Conservation (phyloP, 768 basidiomycete species). For the Hortiboletus flavorubellus region DNA sequence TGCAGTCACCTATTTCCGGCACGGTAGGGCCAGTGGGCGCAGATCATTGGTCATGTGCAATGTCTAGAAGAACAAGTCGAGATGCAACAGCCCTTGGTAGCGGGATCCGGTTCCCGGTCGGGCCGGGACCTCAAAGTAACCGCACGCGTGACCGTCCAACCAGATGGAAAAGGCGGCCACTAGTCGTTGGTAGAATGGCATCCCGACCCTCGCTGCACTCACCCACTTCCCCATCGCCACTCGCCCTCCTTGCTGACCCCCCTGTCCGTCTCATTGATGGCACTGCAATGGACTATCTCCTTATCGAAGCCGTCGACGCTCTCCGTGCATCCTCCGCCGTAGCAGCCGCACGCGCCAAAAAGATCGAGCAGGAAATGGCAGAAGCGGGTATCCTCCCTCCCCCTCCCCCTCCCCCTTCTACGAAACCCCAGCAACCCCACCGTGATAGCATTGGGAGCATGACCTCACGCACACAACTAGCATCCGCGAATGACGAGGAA, state of each 20-base stretch:
- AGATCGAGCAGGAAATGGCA: constrained; percentile 73
- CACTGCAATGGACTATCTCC: constrained; percentile 78
- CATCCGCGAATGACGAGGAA: constrained; percentile 51
- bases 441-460: constrained; percentile 38
- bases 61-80: too few relatives aligned
- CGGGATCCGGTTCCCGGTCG: too few relatives aligned
- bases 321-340: constrained; percentile 72
- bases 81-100: too few relatives aligned
- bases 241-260: constrained; percentile 61
- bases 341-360: constrained; percentile 60
- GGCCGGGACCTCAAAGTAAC: too few relatives aligned
- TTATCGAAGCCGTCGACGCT: constrained; percentile 76
- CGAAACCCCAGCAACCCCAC: constrained; percentile 30
- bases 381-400: constrained; percentile 69
- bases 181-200: neutral
- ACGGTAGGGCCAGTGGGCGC: too few relatives aligned
- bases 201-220: constrained; percentile 22
- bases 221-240: constrained; percentile 9
- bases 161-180: too few relatives aligned
- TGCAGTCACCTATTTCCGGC: too few relatives aligned
- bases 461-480: constrained; percentile 12
- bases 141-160: too few relatives aligned
- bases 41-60: too few relatives aligned
- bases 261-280: constrained; percentile 62
- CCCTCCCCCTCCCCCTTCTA: constrained; percentile 40